Evolutionary conservation across 2,329 filamentous ascomycete species (phyloP), one percentile per base, ranked within the genome.

Genomic region (Aspergillus ochraceoroseus): DNA sequence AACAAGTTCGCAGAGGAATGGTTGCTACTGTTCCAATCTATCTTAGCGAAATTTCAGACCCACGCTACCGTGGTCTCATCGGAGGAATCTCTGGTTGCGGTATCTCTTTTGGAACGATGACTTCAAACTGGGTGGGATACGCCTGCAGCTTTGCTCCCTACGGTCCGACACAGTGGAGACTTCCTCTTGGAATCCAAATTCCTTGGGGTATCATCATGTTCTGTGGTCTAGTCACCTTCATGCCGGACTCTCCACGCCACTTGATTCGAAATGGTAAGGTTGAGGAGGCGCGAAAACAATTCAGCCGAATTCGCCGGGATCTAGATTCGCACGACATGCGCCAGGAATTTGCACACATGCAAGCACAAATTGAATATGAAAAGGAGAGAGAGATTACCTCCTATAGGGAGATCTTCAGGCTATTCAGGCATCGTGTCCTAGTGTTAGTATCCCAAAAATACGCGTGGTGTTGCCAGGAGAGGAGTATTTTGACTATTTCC

Each of bases 91-190:
- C 70, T 1, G 75, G 75, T 5, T 72, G 72, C 35, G 75, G 74
- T 5, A 75, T 77, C 43, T 67, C 72, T 2, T 72, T 76, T 36
- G 75, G 75, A 7, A 76, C 73, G 3, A 76, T 76, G 72, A 61
- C 65, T 47, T 74, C 72, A 3, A 79, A 78, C 53, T 78, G 75
- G 75, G 68, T 77, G 3, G 75, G 75, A 2, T 77, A 72, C 47
- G 73, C 73, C 0, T 76, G 74, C 45, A 67, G 70, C 13, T 76
- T 70, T 39, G 73, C 74, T 0, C 65, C 74, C 0, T 75, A 76
- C 41, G 75, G 75, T 0, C 52, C 66, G 3, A 56, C 69, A 0
- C 75, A 78, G 53, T 79, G 75, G 75, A 68, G 75, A 7, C 58
- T 78, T 0, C 75, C 75, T 0, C 65, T 78, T 2, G 74, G 64